Conservation (phyloP, 768 basidiomycete species). For the Suillus brevipes region DNA sequence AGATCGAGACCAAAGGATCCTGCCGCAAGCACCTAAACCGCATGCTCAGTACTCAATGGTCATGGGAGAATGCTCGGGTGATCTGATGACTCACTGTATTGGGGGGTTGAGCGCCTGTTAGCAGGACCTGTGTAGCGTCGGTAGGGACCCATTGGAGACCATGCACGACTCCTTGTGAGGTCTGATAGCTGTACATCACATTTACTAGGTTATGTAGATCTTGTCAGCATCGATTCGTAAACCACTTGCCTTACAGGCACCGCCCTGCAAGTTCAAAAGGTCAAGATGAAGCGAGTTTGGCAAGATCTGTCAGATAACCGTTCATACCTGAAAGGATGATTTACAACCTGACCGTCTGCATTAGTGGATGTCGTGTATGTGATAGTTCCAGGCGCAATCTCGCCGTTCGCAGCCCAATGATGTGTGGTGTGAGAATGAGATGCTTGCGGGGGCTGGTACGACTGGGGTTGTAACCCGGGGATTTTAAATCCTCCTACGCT, state of each 20-base stretch:
- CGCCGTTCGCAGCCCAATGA: slow-evolving; percentile 24
- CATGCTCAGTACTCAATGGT: slow-evolving; percentile 8
- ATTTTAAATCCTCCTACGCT: slow-evolving; percentile 24
- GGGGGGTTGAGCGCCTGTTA: slow-evolving; percentile 59
- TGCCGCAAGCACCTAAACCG: slow-evolving; percentile 54
- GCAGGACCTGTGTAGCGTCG: slow-evolving; percentile 62
- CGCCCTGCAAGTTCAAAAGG: slow-evolving; percentile 46
- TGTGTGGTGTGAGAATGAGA: neutral
- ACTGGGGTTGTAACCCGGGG: slow-evolving; percentile 28
- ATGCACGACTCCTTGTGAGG: slow-evolving; percentile 61
- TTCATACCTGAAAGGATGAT: slow-evolving; percentile 74
- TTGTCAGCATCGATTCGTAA: neutral
- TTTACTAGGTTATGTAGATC: slow-evolving; percentile 20
- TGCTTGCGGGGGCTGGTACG: slow-evolving; percentile 21
- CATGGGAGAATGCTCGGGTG: neutral
- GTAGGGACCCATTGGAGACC: slow-evolving; percentile 67
- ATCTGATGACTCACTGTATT: slow-evolving; percentile 41
- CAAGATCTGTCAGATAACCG: neutral
- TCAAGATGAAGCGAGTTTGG: slow-evolving; percentile 6
- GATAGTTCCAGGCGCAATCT: slow-evolving; percentile 65
- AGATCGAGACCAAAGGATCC: slow-evolving; percentile 49
- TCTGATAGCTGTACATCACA: slow-evolving; percentile 59
- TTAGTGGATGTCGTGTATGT: slow-evolving; percentile 71
- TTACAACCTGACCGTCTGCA: slow-evolving; percentile 60
- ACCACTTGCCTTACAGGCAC: slow-evolving; percentile 65